phyloP scores from a whole-genome alignment of 257 asterid genomes.

The Thymus quinquecostatus region DNA sequence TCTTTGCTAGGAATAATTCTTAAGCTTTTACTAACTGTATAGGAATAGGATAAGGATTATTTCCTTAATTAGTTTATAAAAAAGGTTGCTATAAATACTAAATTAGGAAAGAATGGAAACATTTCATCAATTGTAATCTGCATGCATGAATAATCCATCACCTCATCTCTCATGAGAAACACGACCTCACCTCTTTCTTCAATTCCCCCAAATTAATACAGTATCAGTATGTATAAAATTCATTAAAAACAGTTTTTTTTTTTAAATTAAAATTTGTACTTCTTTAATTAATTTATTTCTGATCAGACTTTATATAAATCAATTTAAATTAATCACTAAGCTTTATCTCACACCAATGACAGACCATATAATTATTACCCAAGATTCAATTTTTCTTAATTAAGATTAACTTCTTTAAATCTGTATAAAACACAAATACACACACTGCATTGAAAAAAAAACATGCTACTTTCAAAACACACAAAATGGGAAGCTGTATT shows the following conservation, averaged over 20 bases:
- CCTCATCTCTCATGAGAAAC: background rate
- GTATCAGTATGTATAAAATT: too few relatives aligned
- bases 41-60: too few relatives aligned
- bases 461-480: background rate
- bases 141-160: background rate
- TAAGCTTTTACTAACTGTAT: too few relatives aligned
- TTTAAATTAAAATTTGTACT: too few relatives aligned
- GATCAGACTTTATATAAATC: background rate
- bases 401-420: background rate
- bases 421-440: background rate
- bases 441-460: constrained; percentile 4
- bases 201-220: too few relatives aligned
- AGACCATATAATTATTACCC: background rate
- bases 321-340: background rate
- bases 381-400: background rate
- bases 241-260: too few relatives aligned
- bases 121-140: background rate
- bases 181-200: background rate
- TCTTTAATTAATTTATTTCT: background rate
- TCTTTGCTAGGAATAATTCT: too few relatives aligned
- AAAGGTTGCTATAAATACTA: background rate
- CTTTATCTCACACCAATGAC: background rate
- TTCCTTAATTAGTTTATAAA: background rate
- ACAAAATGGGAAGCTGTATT: background rate
- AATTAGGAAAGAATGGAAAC: background rate